Evolutionary conservation across 1,139 yeast species (phyloP).

Genomic region (Diutina sp.): DNA sequence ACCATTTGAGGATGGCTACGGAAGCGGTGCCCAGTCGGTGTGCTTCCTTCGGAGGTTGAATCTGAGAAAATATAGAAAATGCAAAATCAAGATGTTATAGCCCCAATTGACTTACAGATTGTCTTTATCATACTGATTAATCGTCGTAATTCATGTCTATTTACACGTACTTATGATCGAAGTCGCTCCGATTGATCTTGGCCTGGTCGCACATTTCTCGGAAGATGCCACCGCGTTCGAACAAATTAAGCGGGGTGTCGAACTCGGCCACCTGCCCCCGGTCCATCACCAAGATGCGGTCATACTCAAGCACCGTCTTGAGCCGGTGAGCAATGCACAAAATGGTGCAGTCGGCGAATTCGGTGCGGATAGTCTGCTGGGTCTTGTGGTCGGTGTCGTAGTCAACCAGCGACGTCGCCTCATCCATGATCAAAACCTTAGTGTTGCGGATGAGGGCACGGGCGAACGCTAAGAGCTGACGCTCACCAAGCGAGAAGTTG

Average conservation of each 20-base stretch:
- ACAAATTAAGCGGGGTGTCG: conserved; percentile 34
- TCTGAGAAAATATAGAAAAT: no score
- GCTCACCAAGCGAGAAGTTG: conserved; percentile 68
- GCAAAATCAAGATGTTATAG: no score
- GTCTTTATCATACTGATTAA: no score
- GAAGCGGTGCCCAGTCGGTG: no score
- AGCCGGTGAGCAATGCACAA: conserved; percentile 73
- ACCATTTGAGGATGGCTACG: no score
- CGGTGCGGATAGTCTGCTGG: conserved; percentile 49
- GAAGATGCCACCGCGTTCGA: conserved; percentile 28
- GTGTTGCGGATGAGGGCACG: conserved; percentile 63
- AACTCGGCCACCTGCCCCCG: conserved; percentile 34
- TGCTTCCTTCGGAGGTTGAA: no score
- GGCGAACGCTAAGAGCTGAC: conserved; percentile 64
- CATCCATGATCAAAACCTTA: conserved; percentile 59
- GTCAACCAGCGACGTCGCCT: conserved; percentile 77
- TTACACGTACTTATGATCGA: neutral
- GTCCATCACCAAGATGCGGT: conserved; percentile 53
- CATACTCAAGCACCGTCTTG: conserved; percentile 54
- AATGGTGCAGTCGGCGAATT: conserved; percentile 55
- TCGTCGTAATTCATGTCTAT: neutral
- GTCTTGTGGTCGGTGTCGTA: conserved; percentile 64
- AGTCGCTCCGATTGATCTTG: conserved; percentile 3
- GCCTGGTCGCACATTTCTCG: conserved; percentile 41
- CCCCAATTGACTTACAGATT: no score